Conservation (phyloP, 2,329 filamentous ascomycete species). For the Fusarium udum region DNA sequence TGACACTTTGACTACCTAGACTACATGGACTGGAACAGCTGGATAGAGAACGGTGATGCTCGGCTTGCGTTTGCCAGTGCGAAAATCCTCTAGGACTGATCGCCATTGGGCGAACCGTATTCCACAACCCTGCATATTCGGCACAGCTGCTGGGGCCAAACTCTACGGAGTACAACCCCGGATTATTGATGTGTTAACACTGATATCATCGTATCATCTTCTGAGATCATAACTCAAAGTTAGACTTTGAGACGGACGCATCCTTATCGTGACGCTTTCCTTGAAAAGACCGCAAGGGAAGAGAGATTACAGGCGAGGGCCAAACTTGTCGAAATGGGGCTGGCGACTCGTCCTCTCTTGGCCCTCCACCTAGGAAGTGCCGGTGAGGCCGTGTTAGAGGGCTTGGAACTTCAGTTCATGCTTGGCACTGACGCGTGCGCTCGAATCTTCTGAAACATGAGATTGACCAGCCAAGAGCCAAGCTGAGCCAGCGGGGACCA, state of each 20-base stretch:
- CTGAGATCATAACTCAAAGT: conserved; percentile 21
- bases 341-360: conserved; percentile 30
- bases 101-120: conserved; percentile 25
- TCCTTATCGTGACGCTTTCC: background rate
- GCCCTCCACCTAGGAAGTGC: conserved; percentile 36
- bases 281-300: background rate
- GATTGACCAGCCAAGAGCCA: conserved; percentile 18
- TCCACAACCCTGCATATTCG: conserved; percentile 5
- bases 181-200: conserved; percentile 9
- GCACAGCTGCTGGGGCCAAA: background rate
- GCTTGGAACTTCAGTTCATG: conserved; percentile 11
- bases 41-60: background rate
- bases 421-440: conserved; percentile 43
- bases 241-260: conserved; percentile 14
- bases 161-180: background rate
- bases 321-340: conserved; percentile 14
- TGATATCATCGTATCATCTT: conserved; percentile 31
- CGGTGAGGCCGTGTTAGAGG: conserved; percentile 24
- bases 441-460: conserved; percentile 21
- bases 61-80: background rate
- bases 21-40: background rate
- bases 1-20: background rate
- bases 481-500: conserved; percentile 10
- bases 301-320: background rate
- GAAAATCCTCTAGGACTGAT: background rate